Percentiles rank a stretch among this genome's conserved stretches.
Evolutionary conservation across 768 basidiomycete genomes (phyloP).

Genomic region (Tremella mesenterica): DNA sequence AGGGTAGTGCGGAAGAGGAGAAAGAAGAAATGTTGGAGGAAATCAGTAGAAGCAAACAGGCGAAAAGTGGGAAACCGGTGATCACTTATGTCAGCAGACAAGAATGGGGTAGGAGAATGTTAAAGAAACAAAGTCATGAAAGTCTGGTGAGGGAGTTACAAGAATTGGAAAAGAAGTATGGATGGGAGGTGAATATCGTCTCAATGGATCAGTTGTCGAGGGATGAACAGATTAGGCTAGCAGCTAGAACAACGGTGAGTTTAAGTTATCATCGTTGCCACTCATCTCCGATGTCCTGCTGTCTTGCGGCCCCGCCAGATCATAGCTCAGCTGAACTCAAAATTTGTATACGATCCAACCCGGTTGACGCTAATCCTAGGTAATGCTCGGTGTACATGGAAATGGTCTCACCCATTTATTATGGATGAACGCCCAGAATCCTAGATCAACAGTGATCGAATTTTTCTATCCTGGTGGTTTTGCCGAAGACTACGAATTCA

Average conservation of each 20-base stretch:
- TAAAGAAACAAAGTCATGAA: conserved; percentile 67
- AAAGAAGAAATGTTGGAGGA: conserved; percentile 17
- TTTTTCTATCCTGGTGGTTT: conserved; percentile 73
- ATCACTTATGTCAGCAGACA: conserved; percentile 90
- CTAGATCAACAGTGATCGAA: conserved; percentile 72
- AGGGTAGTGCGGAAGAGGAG: conserved; percentile 42
- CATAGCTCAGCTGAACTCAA: no score
- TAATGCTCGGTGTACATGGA: conserved; percentile 46
- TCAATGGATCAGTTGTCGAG: conserved; percentile 71
- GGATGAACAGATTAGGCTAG: conserved; percentile 68
- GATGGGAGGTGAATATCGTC: conserved; percentile 81
- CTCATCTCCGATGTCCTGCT: background rate
- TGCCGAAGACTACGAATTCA: conserved; percentile 82
- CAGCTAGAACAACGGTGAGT: conserved; percentile 75
- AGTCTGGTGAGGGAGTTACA: conserved; percentile 65
- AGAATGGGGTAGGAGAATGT: conserved; percentile 75
- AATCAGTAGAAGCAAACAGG: conserved; percentile 36
- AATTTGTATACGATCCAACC: no score
- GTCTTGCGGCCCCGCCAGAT: no score
- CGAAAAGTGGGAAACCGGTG: conserved; percentile 54
- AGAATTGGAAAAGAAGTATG: conserved; percentile 59
- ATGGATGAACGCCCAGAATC: conserved; percentile 64
- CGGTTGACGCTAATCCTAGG: conserved; percentile 4
- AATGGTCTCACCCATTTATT: conserved; percentile 65
- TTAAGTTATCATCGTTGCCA: no score